Evolutionary conservation across 768 basidiomycete genomes (phyloP).

Genomic region (Sarcodon aspratus): DNA sequence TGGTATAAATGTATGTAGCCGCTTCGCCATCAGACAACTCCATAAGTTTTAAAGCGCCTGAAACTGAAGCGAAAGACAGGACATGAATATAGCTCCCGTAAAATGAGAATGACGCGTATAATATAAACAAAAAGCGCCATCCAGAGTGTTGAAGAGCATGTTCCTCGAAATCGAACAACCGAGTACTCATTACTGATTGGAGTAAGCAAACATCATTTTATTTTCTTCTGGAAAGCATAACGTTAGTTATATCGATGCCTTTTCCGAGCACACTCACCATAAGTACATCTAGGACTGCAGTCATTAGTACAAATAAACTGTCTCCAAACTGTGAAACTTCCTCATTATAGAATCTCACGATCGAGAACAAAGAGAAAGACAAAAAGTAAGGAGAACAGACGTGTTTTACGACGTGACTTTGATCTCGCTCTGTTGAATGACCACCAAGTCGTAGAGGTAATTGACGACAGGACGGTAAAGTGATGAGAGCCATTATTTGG

Average conservation of each 20-base stretch:
- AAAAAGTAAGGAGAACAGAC: conserved; percentile 19
- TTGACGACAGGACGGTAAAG: conserved; percentile 68
- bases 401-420: conserved; percentile 6
- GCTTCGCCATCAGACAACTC: too few species aligned
- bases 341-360: background rate
- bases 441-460: conserved; percentile 51
- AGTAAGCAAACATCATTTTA: background rate
- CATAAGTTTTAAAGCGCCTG: too few species aligned
- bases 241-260: too few species aligned
- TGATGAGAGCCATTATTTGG: conserved; percentile 50
- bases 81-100: conserved; percentile 68
- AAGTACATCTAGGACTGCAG: too few species aligned
- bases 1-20: too few species aligned
- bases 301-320: background rate
- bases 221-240: background rate
- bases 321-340: background rate
- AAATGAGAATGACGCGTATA: conserved; percentile 91
- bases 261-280: too few species aligned
- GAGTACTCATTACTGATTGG: background rate
- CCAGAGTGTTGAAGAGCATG: conserved; percentile 96
- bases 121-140: conserved; percentile 39
- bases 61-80: too few species aligned
- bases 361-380: conserved; percentile 22
- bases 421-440: conserved; percentile 82
- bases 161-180: background rate